These are phyloP conservation scores for Corylus heterophylla DNA, from an alignment of 306 rosid genomes.

Conservation along the genomic window DNA sequence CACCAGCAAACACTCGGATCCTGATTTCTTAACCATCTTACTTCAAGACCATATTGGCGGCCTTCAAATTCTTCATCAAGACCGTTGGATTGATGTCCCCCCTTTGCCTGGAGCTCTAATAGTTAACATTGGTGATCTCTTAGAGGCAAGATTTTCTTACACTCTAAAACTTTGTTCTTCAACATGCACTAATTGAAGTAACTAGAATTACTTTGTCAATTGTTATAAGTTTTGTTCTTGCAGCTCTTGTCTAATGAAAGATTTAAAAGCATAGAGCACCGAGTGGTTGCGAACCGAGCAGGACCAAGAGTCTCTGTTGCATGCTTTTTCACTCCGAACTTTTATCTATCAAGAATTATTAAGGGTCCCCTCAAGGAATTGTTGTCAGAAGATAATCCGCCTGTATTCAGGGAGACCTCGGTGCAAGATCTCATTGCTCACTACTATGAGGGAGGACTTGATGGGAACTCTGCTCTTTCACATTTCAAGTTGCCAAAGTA, in stretches of 20 bases:
- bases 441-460: conserved; percentile 43
- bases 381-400: conserved; percentile 41
- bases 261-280: conserved; percentile 50
- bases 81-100: conserved; percentile 45
- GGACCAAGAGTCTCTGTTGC: conserved; percentile 47
- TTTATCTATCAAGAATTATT: conserved; percentile 19
- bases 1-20: conserved; percentile 45
- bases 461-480: conserved; percentile 38
- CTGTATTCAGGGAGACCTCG: conserved; percentile 35
- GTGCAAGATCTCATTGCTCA: conserved; percentile 33
- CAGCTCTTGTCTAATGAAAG: conserved; percentile 49
- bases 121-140: conserved; percentile 51
- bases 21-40: conserved; percentile 53
- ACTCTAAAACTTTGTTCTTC: too few relatives aligned
- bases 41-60: conserved; percentile 66
- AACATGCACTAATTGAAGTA: too few relatives aligned
- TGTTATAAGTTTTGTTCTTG: neutral
- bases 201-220: neutral
- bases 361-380: conserved; percentile 51
- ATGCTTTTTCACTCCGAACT: conserved; percentile 40
- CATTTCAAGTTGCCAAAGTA: conserved; percentile 25
- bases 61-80: conserved; percentile 46
- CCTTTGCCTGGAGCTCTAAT: conserved; percentile 50
- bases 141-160: conserved; percentile 35
- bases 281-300: conserved; percentile 38